Evolutionary conservation across 2,329 filamentous ascomycete species (phyloP).

Genomic region (Pseudogymnoascus sp.): DNA sequence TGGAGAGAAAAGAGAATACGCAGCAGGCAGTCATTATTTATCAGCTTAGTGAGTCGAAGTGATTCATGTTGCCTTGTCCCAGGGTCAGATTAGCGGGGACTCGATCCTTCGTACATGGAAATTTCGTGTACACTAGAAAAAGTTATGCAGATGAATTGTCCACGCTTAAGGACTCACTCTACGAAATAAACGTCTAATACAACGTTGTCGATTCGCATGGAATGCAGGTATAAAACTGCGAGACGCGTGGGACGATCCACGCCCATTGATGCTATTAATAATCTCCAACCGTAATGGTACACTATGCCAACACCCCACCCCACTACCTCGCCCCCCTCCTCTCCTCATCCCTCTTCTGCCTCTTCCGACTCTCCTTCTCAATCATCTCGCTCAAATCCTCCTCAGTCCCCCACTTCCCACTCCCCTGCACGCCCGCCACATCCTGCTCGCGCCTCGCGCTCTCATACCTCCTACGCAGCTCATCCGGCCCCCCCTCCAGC

Average conservation of each 20-base stretch:
- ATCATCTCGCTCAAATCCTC: slow-evolving; percentile 96
- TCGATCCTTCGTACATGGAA: too few relatives aligned
- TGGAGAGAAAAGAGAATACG: too few relatives aligned
- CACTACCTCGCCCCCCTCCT: slow-evolving; percentile 35
- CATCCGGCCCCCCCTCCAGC: slow-evolving; percentile 71
- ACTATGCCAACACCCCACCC: background rate
- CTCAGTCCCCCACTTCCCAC: slow-evolving; percentile 68
- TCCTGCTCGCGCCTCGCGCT: slow-evolving; percentile 56
- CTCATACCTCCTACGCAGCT: slow-evolving; percentile 74
- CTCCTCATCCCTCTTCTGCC: slow-evolving; percentile 81
- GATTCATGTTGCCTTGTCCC: too few relatives aligned
- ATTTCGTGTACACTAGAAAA: too few relatives aligned
- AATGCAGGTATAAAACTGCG: background rate
- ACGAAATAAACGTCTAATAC: too few relatives aligned
- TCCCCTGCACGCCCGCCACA: slow-evolving; percentile 53
- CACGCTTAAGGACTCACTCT: too few relatives aligned
- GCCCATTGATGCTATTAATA: background rate
- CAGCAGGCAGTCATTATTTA: too few relatives aligned
- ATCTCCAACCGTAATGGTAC: background rate
- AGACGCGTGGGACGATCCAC: background rate
- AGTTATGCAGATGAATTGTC: too few relatives aligned
- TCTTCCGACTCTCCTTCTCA: slow-evolving; percentile 82
- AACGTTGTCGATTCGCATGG: background rate
- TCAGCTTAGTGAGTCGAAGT: too few relatives aligned
- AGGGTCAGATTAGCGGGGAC: too few relatives aligned